These are phyloP conservation scores for Hibiscus mutabilis DNA, from an alignment of 345 rosid species.

Conservation along the genomic window DNA sequence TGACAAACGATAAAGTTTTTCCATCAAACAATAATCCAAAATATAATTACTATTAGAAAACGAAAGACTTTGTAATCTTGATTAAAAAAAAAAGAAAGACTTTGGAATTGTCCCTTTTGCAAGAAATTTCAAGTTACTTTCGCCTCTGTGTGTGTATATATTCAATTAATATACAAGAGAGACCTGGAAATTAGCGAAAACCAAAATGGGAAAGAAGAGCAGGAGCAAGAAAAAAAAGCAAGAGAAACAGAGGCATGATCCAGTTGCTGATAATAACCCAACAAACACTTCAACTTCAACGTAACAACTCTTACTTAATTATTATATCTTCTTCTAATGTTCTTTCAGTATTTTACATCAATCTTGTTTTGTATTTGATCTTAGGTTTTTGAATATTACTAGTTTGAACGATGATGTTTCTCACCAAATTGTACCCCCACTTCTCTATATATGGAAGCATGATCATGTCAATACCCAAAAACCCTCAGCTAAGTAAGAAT, in stretches of 20 bases:
- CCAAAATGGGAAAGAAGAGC: background rate
- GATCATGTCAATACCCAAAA: background rate
- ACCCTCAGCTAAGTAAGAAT: background rate
- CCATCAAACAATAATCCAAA: too few relatives aligned
- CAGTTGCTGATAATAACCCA: background rate
- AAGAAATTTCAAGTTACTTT: too few relatives aligned
- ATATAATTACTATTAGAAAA: too few relatives aligned
- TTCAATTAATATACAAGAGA: background rate
- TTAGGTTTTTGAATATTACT: background rate
- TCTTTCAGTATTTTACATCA: background rate
- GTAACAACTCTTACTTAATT: background rate
- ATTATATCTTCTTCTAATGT: background rate
- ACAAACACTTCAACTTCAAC: background rate
- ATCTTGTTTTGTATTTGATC: background rate
- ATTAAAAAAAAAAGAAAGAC: background rate
- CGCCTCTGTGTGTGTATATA: background rate
- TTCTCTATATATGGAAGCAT: background rate
- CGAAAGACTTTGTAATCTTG: too few relatives aligned
- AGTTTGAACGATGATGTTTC: too few relatives aligned
- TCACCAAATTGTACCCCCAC: background rate
- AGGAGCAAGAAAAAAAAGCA: background rate
- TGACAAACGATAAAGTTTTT: too few relatives aligned
- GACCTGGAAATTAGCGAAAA: background rate
- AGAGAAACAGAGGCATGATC: background rate
- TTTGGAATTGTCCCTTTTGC: background rate